Evolutionary conservation across 768 basidiomycete species (phyloP), one percentile per base, ranked within the genome.

Genomic region (Galerina sulciceps): DNA sequence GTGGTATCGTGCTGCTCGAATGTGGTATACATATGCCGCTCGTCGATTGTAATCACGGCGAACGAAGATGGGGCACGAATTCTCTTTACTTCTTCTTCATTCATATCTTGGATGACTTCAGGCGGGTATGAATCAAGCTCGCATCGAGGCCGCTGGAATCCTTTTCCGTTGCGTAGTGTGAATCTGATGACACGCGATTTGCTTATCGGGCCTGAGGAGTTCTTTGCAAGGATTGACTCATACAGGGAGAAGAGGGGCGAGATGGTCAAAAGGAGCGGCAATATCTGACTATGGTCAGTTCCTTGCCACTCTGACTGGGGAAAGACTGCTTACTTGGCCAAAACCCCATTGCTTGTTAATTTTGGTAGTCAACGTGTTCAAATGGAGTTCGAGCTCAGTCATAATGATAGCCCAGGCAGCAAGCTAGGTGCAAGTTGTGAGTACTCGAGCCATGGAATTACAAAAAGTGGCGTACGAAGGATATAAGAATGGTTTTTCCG

Each of bases 221-320:
- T 58, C n/a, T 60, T 60, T 8, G 64, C 59, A 13, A 67, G 57
- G 17, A 65, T 48, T 2, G 59, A 62, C 52, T 69, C 68, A 36
- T 57, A 67, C 0, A 69, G 59, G 10, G 68, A 65, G 42, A 69
- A 65, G 34, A 69, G 51, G 1, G 68, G 66, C 2, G 69, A 65
- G 15, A 70, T 66, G 1, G 69, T 70, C 1, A 70, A 59, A 10
- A 70, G 50, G 2, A 70, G 63, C 11, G 69, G 67, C 4, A 70
- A 51, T n/a, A 69, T 61, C 68, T 69, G 36, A 34, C 10, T 15
- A 41, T 10, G 17, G 10, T 31, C n/a, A 45, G 18, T 6, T 9
- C 23, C 38, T 36, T 10, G 37, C 20, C 4, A 17, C 18, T 54
- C 13, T 40, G 20, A n/a, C 5, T 17, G 8, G 23, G 15, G 1